Percentiles rank a stretch among this genome's conserved stretches.
Evolutionary conservation across 345 rosid genomes (phyloP).

Genomic region (Salix viminalis): DNA sequence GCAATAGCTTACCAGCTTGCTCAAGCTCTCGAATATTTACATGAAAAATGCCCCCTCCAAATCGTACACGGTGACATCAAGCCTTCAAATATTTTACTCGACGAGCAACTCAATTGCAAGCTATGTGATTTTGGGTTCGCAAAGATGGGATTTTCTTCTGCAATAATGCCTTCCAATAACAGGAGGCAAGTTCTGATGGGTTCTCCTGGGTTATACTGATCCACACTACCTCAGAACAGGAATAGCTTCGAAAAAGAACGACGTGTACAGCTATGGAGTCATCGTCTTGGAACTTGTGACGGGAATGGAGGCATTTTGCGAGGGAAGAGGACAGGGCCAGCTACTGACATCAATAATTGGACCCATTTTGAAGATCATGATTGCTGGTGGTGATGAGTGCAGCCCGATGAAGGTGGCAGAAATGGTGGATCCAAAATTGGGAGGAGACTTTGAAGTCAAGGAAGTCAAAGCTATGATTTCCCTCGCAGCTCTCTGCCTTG

Average conservation of each 20-base stretch:
- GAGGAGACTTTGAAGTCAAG: slow-evolving; percentile 38
- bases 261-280: slow-evolving; percentile 79
- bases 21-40: slow-evolving; percentile 69
- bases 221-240: slow-evolving; percentile 84
- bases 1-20: slow-evolving; percentile 64
- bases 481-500: slow-evolving; percentile 49
- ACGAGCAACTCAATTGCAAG: slow-evolving; percentile 59
- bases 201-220: slow-evolving; percentile 87
- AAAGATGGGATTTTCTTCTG: slow-evolving; percentile 75
- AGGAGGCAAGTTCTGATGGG: slow-evolving; percentile 60
- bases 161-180: slow-evolving; percentile 38
- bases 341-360: slow-evolving; percentile 42
- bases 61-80: slow-evolving; percentile 84
- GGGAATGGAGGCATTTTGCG: slow-evolving; percentile 66
- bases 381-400: slow-evolving; percentile 4
- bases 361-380: slow-evolving; percentile 23
- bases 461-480: slow-evolving; percentile 54
- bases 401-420: slow-evolving; percentile 24
- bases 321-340: slow-evolving; percentile 56
- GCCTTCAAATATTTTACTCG: slow-evolving; percentile 71
- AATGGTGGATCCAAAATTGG: slow-evolving; percentile 59
- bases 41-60: slow-evolving; percentile 64
- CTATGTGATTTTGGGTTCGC: slow-evolving; percentile 89
- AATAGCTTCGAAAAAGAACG: slow-evolving; percentile 75
- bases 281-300: slow-evolving; percentile 65